Evolutionary conservation across 768 basidiomycete species (phyloP).

Genomic region (Wakefieldia striispora): DNA sequence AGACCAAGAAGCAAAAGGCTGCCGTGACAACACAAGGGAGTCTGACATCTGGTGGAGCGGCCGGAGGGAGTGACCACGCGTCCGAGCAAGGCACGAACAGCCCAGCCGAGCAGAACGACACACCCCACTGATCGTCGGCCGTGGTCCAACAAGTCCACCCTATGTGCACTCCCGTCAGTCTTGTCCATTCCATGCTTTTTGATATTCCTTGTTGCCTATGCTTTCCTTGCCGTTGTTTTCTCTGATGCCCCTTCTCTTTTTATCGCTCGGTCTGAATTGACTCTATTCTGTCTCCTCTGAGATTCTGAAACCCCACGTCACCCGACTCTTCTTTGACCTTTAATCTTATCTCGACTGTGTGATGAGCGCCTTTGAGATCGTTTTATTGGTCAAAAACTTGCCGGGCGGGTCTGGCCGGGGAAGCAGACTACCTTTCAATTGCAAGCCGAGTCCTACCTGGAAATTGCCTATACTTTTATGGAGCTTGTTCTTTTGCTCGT

Average conservation of each 20-base stretch:
- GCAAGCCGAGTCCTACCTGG: constrained; percentile 7
- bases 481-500: not conserved
- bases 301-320: constrained; percentile 13
- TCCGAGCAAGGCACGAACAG: constrained; percentile 25
- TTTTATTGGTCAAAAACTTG: constrained; percentile 32
- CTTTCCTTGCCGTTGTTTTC: constrained; percentile 2
- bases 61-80: constrained; percentile 26
- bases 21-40: constrained; percentile 8
- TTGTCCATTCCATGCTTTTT: constrained; percentile 3
- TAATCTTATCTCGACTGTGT: constrained; percentile 25
- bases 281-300: constrained; percentile 24
- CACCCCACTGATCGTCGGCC: constrained; percentile 6
- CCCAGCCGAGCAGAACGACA: constrained; percentile 24
- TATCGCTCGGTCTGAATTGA: constrained; percentile 22
- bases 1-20: constrained; percentile 34
- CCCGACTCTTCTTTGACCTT: constrained; percentile 32
- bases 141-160: not conserved
- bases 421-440: constrained; percentile 19
- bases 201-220: constrained; percentile 14
- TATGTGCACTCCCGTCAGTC: not conserved
- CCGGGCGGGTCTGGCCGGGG: constrained; percentile 9
- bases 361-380: constrained; percentile 21
- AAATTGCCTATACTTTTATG: not conserved
- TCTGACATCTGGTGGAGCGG: constrained; percentile 24
- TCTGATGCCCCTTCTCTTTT: not conserved